These are phyloP conservation scores for Stephanodiscus minutulus DNA, from an alignment of 108 stramenopile species.

Conservation along the genomic window DNA sequence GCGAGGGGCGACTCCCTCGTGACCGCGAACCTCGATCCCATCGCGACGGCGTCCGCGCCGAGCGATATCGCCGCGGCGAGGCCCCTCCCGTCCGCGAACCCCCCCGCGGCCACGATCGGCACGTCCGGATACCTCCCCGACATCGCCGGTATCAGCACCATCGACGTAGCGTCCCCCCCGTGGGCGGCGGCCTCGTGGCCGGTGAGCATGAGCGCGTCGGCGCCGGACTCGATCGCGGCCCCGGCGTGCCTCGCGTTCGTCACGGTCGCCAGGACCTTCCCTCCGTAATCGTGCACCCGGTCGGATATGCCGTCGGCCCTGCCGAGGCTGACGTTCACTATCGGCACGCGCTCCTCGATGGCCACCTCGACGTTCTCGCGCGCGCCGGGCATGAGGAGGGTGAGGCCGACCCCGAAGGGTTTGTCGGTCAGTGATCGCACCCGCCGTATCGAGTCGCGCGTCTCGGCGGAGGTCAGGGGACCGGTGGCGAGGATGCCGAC, in stretches of 20 bases:
- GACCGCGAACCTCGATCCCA: slow-evolving; percentile 86
- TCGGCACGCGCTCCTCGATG: slow-evolving; percentile 82
- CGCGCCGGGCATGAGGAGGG: slow-evolving; percentile 88
- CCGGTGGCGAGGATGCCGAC: slow-evolving; percentile 87
- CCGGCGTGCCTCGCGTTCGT: slow-evolving; percentile 80
- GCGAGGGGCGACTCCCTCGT: slow-evolving; percentile 78
- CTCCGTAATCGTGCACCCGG: slow-evolving; percentile 71
- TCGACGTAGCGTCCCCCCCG: slow-evolving; percentile 83
- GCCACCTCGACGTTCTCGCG: slow-evolving; percentile 84
- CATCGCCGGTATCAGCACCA: slow-evolving; percentile 75
- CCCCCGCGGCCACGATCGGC: slow-evolving; percentile 89
- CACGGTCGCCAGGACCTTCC: slow-evolving; percentile 81
- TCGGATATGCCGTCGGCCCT: slow-evolving; percentile 87
- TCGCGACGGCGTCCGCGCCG: slow-evolving; percentile 90
- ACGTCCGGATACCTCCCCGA: slow-evolving; percentile 75
- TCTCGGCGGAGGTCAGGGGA: slow-evolving; percentile 73
- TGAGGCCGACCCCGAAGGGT: slow-evolving; percentile 83
- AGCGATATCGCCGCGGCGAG: slow-evolving; percentile 79
- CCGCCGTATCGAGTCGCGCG: slow-evolving; percentile 61
- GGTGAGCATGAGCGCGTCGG: slow-evolving; percentile 87
- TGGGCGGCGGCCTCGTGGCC: slow-evolving; percentile 94
- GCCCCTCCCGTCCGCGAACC: slow-evolving; percentile 88
- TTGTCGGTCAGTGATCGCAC: slow-evolving; percentile 69
- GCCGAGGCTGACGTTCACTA: slow-evolving; percentile 86
- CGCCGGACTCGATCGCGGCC: slow-evolving; percentile 66